phyloP scores from a whole-genome alignment of 495 filamentous ascomycete species.

The Elasticomyces elasticus region DNA sequence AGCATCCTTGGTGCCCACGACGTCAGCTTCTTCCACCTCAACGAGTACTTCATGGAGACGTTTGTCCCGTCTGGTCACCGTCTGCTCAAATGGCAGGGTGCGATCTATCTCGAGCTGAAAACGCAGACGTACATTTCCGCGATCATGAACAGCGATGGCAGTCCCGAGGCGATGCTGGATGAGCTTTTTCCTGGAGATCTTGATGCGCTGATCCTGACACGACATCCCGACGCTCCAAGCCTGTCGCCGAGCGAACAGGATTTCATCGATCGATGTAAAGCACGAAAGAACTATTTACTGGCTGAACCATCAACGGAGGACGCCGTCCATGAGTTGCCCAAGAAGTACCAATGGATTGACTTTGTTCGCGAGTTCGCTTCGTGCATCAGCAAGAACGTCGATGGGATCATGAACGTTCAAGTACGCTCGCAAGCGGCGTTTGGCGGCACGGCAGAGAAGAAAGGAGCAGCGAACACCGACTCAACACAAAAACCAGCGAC shows the following conservation, averaged over 20 bases:
- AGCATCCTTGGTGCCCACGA: conserved; percentile 71
- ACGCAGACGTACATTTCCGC: conserved; percentile 76
- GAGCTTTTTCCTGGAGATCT: conserved; percentile 64
- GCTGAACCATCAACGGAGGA: conserved; percentile 52
- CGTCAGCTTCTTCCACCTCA: conserved; percentile 70
- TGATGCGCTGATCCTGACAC: conserved; percentile 50
- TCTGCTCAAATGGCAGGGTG: conserved; percentile 58
- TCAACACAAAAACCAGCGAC: conserved; percentile 31
- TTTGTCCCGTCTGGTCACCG: conserved; percentile 70
- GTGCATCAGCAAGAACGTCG: conserved; percentile 68
- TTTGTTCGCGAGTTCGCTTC: conserved; percentile 63
- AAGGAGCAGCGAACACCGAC: conserved; percentile 39
- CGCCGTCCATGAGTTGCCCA: conserved; percentile 51
- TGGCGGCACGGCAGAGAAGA: background rate
- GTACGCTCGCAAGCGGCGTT: conserved; percentile 5
- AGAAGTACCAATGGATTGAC: conserved; percentile 71
- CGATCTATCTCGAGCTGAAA: conserved; percentile 72
- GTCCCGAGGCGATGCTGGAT: conserved; percentile 57
- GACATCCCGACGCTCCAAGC: conserved; percentile 54
- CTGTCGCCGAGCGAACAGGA: conserved; percentile 64
- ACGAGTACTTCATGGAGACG: conserved; percentile 73
- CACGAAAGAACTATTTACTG: conserved; percentile 57
- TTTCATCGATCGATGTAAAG: conserved; percentile 54
- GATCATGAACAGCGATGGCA: conserved; percentile 45
- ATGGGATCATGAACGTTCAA: conserved; percentile 41